Evolutionary conservation across 495 filamentous ascomycete species (phyloP).

Genomic region (Apodospora peruviana): DNA sequence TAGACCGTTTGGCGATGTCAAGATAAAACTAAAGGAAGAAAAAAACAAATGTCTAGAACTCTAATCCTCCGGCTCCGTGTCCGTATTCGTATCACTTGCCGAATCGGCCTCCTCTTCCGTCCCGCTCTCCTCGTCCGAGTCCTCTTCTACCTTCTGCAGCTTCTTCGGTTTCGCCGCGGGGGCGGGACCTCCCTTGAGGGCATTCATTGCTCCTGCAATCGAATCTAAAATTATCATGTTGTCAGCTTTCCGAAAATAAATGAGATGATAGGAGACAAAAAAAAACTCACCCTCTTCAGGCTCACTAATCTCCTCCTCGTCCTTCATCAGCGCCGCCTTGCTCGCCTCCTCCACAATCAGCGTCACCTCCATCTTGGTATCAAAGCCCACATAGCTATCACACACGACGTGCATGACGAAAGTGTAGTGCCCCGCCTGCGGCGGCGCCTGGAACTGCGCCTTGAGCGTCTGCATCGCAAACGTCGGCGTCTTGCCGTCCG

Average conservation of each 20-base stretch:
- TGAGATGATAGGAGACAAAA: conserved; percentile 5
- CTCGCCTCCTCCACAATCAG: conserved; percentile 84
- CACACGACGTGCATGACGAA: conserved; percentile 90
- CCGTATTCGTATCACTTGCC: conserved; percentile 74
- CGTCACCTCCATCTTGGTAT: conserved; percentile 81
- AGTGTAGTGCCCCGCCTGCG: conserved; percentile 83
- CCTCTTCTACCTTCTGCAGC: conserved; percentile 47
- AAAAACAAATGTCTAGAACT: background rate
- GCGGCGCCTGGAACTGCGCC: conserved; percentile 95
- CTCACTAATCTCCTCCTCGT: conserved; percentile 92
- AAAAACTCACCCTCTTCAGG: conserved; percentile 82
- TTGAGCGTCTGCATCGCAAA: conserved; percentile 93
- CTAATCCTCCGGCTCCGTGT: conserved; percentile 61
- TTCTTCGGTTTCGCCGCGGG: conserved; percentile 46
- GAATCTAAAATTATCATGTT: conserved; percentile 56
- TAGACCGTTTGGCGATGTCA: too few relatives aligned
- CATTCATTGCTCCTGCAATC: conserved; percentile 90
- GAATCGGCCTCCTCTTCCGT: conserved; percentile 78
- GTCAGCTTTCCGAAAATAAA: conserved; percentile 24
- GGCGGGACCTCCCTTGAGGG: conserved; percentile 61
- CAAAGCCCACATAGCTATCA: conserved; percentile 90
- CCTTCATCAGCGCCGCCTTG: conserved; percentile 72
- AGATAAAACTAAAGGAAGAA: conserved; percentile 1
- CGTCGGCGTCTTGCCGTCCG: conserved; percentile 65
- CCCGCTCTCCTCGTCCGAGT: conserved; percentile 76